phyloP scores from a whole-genome alignment of 1,139 yeast genomes.

The Hyphopichia fennica region DNA sequence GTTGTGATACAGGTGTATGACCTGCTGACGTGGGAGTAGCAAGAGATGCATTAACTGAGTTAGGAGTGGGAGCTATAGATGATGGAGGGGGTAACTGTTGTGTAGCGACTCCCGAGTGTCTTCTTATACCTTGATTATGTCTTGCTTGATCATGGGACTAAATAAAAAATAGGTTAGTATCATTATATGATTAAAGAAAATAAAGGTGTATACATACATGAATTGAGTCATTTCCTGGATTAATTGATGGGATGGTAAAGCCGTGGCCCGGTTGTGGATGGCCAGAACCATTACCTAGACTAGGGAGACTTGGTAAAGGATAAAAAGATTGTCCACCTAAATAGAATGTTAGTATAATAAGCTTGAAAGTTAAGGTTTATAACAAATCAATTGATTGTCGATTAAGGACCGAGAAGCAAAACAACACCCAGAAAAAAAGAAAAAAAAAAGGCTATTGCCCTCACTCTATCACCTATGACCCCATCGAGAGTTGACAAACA shows the following conservation, averaged over 20 bases:
- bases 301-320: slow-evolving; percentile 53
- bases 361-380: slow-evolving; percentile 1
- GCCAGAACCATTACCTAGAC: slow-evolving; percentile 45
- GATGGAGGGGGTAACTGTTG: slow-evolving; percentile 29
- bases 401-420: not conserved
- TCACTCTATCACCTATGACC: no score
- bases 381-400: not conserved
- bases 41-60: slow-evolving; percentile 13
- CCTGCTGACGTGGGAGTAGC: slow-evolving; percentile 5
- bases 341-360: slow-evolving; percentile 14
- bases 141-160: slow-evolving; percentile 21
- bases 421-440: no score
- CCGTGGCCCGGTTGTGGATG: slow-evolving; percentile 41
- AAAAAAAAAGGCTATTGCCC: no score
- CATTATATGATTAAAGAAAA: slow-evolving; percentile 4
- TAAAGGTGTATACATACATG: slow-evolving; percentile 25
- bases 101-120: slow-evolving; percentile 23
- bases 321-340: slow-evolving; percentile 50
- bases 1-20: slow-evolving; percentile 14
- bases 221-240: slow-evolving; percentile 27
- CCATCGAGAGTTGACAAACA: no score
- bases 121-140: slow-evolving; percentile 24
- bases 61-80: slow-evolving; percentile 13
- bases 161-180: slow-evolving; percentile 9
- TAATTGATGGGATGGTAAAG: slow-evolving; percentile 49